Conservation (phyloP, 2,329 filamentous ascomycete genomes). For the Corynespora cassiicola region DNA sequence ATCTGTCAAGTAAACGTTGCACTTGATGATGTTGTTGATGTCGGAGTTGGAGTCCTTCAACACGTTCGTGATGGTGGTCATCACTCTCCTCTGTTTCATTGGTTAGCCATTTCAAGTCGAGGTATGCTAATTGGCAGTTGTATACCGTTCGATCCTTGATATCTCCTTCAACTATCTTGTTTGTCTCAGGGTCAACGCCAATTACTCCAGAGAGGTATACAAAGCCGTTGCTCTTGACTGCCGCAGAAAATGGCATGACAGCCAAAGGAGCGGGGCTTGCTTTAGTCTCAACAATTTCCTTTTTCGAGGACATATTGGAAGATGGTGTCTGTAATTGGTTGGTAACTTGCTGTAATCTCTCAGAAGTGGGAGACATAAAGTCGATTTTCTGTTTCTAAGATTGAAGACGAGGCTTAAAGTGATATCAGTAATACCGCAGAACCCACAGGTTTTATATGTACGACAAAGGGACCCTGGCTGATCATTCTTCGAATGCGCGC, state of each 20-base stretch:
- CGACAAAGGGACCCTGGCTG: too few relatives aligned
- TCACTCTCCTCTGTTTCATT: conserved; percentile 6
- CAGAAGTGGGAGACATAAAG: too few relatives aligned
- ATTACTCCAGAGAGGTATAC: conserved; percentile 75
- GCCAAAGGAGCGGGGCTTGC: too few relatives aligned
- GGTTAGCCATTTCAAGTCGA: background rate
- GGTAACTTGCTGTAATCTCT: too few relatives aligned
- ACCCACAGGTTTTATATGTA: too few relatives aligned
- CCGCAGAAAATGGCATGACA: conserved; percentile 62
- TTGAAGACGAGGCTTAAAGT: too few relatives aligned
- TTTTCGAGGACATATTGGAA: too few relatives aligned
- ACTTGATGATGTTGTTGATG: conserved; percentile 69
- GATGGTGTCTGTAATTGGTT: too few relatives aligned
- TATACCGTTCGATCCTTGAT: conserved; percentile 62
- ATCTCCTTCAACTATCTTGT: conserved; percentile 62
- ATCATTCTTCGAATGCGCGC: too few relatives aligned
- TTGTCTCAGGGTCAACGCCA: conserved; percentile 63
- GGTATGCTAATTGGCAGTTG: background rate
- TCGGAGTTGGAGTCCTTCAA: conserved; percentile 66
- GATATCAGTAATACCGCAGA: too few relatives aligned
- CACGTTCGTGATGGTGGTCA: conserved; percentile 46
- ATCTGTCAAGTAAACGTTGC: conserved; percentile 69
- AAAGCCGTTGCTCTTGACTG: conserved; percentile 59
- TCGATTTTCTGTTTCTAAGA: too few relatives aligned
- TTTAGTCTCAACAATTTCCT: too few relatives aligned